These are phyloP conservation scores for Talinum fruticosum DNA, from an alignment of 148 eudicot genomes.

Conservation along the genomic window DNA sequence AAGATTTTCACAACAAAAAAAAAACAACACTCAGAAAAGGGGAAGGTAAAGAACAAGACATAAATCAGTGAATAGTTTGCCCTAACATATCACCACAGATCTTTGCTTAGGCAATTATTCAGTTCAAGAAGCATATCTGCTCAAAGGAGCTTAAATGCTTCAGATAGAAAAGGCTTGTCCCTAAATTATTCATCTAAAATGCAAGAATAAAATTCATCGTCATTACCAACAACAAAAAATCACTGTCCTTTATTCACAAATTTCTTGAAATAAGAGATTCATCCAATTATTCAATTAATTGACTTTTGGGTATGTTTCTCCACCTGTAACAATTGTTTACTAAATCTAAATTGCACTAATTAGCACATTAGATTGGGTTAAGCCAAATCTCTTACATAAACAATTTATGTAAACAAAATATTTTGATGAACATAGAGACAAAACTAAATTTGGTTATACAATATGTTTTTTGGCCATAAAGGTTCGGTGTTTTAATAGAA, in stretches of 20 bases:
- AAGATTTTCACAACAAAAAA: background rate
- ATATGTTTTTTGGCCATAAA: background rate
- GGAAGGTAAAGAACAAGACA: background rate
- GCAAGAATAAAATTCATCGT: too few species aligned
- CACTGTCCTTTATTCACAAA: too few species aligned
- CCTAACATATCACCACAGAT: background rate
- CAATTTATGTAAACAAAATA: background rate
- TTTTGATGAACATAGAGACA: background rate
- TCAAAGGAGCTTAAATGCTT: slow-evolving; percentile 1
- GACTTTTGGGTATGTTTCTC: background rate
- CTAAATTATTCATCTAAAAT: background rate
- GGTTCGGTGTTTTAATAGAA: background rate
- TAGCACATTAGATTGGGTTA: too few species aligned
- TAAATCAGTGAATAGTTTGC: background rate
- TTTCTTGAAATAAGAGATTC: too few species aligned
- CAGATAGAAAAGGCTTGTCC: background rate
- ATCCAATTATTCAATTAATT: too few species aligned
- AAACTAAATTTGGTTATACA: background rate
- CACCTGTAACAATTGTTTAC: background rate
- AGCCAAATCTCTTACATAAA: background rate
- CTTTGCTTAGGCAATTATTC: background rate
- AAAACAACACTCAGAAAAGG: background rate
- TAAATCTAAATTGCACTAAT: too few species aligned
- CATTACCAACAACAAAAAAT: too few species aligned
- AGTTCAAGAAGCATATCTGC: background rate